Percentiles rank a stretch among this genome's conserved stretches.
Conservation (phyloP, 495 filamentous ascomycete species). For the Talaromyces nanjingensis region DNA sequence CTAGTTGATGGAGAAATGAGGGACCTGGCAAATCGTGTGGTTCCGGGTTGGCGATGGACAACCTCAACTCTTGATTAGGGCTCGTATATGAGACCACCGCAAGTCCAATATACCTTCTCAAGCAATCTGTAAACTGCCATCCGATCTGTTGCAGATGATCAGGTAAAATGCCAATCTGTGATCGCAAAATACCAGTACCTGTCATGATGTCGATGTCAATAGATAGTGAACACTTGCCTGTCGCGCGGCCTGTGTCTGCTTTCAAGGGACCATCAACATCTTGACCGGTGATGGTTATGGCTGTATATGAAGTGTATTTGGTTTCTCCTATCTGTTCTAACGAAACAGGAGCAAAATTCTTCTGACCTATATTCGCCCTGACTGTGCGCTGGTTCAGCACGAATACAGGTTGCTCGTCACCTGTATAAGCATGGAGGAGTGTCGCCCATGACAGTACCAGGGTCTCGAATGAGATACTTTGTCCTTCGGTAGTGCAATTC, state of each 20-base stretch:
- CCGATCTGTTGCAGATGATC: slow-evolving; percentile 20
- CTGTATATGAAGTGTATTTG: not conserved
- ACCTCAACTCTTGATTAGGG: slow-evolving; percentile 14
- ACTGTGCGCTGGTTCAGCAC: slow-evolving; percentile 23
- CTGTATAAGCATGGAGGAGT: slow-evolving; percentile 31
- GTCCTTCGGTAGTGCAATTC: slow-evolving; percentile 12
- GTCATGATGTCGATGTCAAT: slow-evolving; percentile 16
- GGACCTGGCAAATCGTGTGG: slow-evolving; percentile 52
- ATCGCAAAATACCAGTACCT: slow-evolving; percentile 19
- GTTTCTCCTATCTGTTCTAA: slow-evolving; percentile 11
- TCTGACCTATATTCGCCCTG: slow-evolving; percentile 24
- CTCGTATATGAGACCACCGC: slow-evolving; percentile 10
- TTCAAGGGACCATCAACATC: not conserved
- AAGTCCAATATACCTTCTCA: slow-evolving; percentile 15
- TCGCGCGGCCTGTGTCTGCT: slow-evolving; percentile 13
- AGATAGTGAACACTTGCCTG: slow-evolving; percentile 17
- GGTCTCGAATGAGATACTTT: slow-evolving; percentile 16
- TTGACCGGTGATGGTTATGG: not conserved
- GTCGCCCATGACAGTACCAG: slow-evolving; percentile 33
- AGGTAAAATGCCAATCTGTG: slow-evolving; percentile 17
- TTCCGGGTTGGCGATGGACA: slow-evolving; percentile 58
- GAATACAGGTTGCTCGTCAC: slow-evolving; percentile 29
- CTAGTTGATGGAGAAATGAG: slow-evolving; percentile 58
- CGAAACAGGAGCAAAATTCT: slow-evolving; percentile 15
- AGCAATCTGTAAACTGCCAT: slow-evolving; percentile 18